phyloP scores from a whole-genome alignment of 768 basidiomycete species.

The Termitomyces sp. region DNA sequence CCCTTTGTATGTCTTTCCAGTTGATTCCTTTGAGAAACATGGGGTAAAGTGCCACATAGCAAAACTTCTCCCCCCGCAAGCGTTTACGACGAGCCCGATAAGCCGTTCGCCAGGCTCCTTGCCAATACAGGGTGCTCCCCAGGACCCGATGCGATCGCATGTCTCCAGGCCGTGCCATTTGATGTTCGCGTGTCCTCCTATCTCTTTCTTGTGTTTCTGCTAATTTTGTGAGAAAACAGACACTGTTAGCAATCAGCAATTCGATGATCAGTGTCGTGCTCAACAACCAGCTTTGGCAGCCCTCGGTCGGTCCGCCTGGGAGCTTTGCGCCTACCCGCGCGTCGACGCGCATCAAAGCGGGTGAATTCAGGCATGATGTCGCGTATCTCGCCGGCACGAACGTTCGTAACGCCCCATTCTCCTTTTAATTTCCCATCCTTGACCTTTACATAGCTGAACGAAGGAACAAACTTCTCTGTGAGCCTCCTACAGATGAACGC shows the following conservation, averaged over 20 bases:
- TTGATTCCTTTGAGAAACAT: too few relatives aligned
- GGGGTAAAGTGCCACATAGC: constrained; percentile 20
- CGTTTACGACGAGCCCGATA: constrained; percentile 46
- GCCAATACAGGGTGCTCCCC: constrained; percentile 41
- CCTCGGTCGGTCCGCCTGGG: constrained; percentile 43
- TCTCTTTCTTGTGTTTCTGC: background rate
- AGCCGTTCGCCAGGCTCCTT: constrained; percentile 43
- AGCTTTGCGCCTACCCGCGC: constrained; percentile 43
- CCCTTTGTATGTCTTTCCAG: constrained; percentile 38
- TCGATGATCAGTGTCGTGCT: constrained; percentile 37
- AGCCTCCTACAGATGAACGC: constrained; percentile 33
- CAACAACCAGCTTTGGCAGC: constrained; percentile 54
- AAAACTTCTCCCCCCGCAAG: constrained; percentile 43
- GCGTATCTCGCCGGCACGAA: constrained; percentile 54
- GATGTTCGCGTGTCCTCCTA: constrained; percentile 21
- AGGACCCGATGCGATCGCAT: constrained; percentile 33
- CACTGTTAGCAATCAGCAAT: constrained; percentile 41
- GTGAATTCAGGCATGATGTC: constrained; percentile 42
- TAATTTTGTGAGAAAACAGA: constrained; percentile 24
- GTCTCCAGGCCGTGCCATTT: constrained; percentile 41
- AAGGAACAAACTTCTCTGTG: constrained; percentile 41
- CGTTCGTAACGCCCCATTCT: constrained; percentile 22
- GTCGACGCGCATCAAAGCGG: constrained; percentile 37
- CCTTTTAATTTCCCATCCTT: background rate
- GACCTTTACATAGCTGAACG: constrained; percentile 35